Evolutionary conservation across 768 basidiomycete species (phyloP), one percentile per base, ranked within the genome.

Genomic region (Chalciporus sphaerocephalus): DNA sequence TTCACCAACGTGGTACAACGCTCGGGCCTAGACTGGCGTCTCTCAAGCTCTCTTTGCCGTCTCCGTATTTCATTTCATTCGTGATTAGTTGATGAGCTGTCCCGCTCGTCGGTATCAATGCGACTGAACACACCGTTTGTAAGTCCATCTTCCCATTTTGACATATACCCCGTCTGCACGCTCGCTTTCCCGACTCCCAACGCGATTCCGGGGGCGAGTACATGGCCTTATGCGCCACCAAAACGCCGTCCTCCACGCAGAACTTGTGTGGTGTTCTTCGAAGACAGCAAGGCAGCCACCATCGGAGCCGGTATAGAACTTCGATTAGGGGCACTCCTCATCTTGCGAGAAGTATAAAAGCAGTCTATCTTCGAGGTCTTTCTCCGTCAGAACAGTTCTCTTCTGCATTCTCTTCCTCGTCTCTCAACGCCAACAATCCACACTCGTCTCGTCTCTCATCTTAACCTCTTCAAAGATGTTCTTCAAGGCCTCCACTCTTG

Each of bases 391-490:
- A 32, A 32, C 30, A 32, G 6, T 32, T 9, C 28, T 32, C 30
- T n/a, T 32, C 30, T n/a, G 30, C 15, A n/a, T 32, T 32, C 30
- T 32, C 6, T 15, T 9, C 15, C 6, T 32, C 30, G 15, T n/a
- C 30, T 32, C 30, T 32, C 15, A 32, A 32, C 27, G 15, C 30
- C 30, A 3, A 32, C 28, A 4, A 15, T 2, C 28, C n/a, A 15
- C 28, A 15, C 28, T 30, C 28, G 28, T n/a, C 28, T 13, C 28
- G n/a, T 16, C 36, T 23, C 44, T 41, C 30, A 12, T 33, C 33
- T 16, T 16, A 20, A 21, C 27, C 8, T 32, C 13, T 24, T 24
- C 13, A 16, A 12, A 10, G 15, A 61, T 61, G 59, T 47, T 59
- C 28, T 2, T 50, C 20, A 44, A 46, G 23, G 27, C 17, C 7